A percentile compares a stretch with the other conserved stretches of the same genome.
Evolutionary conservation across 768 basidiomycete genomes (phyloP).

Genomic region (Boletus eberwhitei): DNA sequence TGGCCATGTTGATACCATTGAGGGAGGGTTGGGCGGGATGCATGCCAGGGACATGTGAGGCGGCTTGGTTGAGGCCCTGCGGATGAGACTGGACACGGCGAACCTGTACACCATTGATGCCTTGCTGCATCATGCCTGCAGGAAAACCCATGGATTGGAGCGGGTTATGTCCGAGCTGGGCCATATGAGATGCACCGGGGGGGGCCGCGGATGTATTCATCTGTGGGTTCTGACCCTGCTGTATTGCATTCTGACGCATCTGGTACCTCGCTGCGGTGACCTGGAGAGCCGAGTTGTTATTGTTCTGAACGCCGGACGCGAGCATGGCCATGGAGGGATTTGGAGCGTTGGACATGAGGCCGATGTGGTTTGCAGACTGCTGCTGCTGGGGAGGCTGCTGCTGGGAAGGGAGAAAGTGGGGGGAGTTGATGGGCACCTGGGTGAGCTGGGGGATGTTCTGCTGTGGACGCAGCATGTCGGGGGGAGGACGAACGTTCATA

Average conservation of each 20-base stretch:
- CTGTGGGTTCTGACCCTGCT: slow-evolving; percentile 38
- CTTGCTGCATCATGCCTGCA: slow-evolving; percentile 41
- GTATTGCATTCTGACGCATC: slow-evolving; percentile 37
- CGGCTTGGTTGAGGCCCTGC: slow-evolving; percentile 40
- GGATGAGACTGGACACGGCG: slow-evolving; percentile 63
- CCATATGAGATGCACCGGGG: slow-evolving; percentile 28
- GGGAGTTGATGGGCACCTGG: slow-evolving; percentile 34
- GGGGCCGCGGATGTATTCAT: slow-evolving; percentile 29
- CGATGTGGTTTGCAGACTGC: slow-evolving; percentile 34
- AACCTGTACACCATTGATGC: slow-evolving; percentile 33
- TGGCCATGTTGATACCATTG: slow-evolving; percentile 41
- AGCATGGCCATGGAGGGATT: slow-evolving; percentile 41
- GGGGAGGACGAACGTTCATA: slow-evolving; percentile 49
- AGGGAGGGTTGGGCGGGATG: slow-evolving; percentile 35
- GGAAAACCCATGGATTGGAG: slow-evolving; percentile 43
- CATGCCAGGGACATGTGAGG: slow-evolving; percentile 34
- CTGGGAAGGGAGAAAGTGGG: slow-evolving; percentile 39
- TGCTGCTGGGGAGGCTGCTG: slow-evolving; percentile 35
- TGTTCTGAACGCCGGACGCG: slow-evolving; percentile 27
- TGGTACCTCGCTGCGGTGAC: slow-evolving; percentile 23
- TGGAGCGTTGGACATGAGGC: slow-evolving; percentile 34
- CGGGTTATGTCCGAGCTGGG: slow-evolving; percentile 34
- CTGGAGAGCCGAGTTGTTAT: slow-evolving; percentile 22
- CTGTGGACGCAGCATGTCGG: slow-evolving; percentile 45
- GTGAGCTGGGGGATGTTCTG: slow-evolving; percentile 41